These are phyloP conservation scores for Helotiales sp. DNA, from an alignment of 2,329 filamentous ascomycete genomes.

Conservation along the genomic window DNA sequence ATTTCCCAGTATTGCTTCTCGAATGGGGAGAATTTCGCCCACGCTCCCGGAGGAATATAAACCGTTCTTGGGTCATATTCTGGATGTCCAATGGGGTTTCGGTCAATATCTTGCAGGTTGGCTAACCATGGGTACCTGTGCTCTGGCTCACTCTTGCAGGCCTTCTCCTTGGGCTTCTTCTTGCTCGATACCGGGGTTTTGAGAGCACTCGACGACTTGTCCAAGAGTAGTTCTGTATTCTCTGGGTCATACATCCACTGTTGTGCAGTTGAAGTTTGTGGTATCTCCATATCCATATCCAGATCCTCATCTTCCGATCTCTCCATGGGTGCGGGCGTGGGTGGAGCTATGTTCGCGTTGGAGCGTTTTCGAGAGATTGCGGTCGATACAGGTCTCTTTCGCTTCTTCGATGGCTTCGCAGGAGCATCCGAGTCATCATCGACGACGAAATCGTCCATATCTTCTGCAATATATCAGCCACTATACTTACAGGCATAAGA, in stretches of 20 bases:
- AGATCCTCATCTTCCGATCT: conserved; percentile 56
- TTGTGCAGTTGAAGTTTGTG: conserved; percentile 73
- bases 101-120: conserved; percentile 82
- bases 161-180: conserved; percentile 62
- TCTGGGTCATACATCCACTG: conserved; percentile 81
- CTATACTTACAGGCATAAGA: conserved; percentile 18
- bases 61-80: conserved; percentile 92
- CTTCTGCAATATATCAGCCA: conserved; percentile 49
- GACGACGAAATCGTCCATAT: conserved; percentile 87
- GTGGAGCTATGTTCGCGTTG: conserved; percentile 53
- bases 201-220: conserved; percentile 48
- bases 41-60: conserved; percentile 84
- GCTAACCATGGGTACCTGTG: conserved; percentile 90
- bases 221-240: conserved; percentile 56
- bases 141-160: conserved; percentile 81
- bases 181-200: conserved; percentile 44
- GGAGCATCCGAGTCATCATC: conserved; percentile 78
- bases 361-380: conserved; percentile 65
- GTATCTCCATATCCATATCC: conserved; percentile 60
- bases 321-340: conserved; percentile 46
- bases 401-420: conserved; percentile 65
- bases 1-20: conserved; percentile 99
- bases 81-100: conserved; percentile 75
- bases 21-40: conserved; percentile 85
- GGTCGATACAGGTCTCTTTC: conserved; percentile 61